Evolutionary conservation across 2,329 filamentous ascomycete genomes (phyloP), one percentile per base, ranked within the genome.

Genomic region (Colletotrichum scovillei): DNA sequence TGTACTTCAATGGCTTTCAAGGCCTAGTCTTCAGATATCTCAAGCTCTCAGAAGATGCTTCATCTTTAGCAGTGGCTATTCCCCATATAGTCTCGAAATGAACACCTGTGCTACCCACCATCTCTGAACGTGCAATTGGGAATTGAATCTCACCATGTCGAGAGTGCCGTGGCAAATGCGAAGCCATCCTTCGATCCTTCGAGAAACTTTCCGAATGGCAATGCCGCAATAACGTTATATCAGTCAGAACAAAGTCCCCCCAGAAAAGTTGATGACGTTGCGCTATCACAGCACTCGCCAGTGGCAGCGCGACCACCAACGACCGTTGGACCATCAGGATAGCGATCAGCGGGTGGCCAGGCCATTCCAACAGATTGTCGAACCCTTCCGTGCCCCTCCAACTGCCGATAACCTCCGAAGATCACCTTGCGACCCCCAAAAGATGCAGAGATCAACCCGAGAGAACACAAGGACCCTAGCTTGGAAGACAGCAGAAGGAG

Each of bases 351-450:
- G 49, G 53, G 26, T 60, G 56, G 59, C 71, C 67, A 73, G 71
- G 46, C 67, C 71, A 57, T 52, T 62, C 55, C 26, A 52, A 24
- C 28, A 62, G 46, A 24, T 57, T 70, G 56, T 66, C 28, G 26
- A 30, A 62, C 46, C 42, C 24, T 19, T 19, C 24, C 53, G 19
- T 49, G 42, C 19, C 6, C n/a, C n/a, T 5, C 55, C 70, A 70
- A 73, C 67, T 70, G 57, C 70, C 70, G 67, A 65, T 73, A 73
- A 73, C 60, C 67, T 73, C 71, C 67, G 67, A 66, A 42, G 71
- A 73, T 66, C 60, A 52, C 49, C 56, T 57, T 49, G 38, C 16
- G 49, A 38, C n/a, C 67, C n/a, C 60, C 67, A 63, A 57, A 63
- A 57, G 49, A 73, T 71, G 60, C 60, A 30, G 19, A 71, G 71